Percentiles rank a stretch among this genome's conserved stretches.
These are phyloP conservation scores for Scheffersomyces quercinus DNA, from an alignment of 1,139 yeast species.

Conservation along the genomic window DNA sequence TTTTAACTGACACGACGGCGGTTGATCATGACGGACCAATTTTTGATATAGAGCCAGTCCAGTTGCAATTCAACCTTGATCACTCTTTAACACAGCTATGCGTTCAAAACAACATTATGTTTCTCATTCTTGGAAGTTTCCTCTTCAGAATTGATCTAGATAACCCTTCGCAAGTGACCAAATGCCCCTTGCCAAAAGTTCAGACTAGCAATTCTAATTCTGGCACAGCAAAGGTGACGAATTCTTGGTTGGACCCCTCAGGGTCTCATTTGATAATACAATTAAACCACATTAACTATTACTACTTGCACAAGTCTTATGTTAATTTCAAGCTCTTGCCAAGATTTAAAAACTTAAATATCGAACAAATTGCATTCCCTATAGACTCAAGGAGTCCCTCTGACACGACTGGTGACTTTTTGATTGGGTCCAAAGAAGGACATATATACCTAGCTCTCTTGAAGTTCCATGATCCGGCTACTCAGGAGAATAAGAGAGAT, in stretches of 20 bases:
- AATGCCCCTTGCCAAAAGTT: conserved; percentile 12
- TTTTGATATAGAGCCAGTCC: conserved; percentile 43
- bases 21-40: conserved; percentile 9
- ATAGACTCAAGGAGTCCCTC: conserved; percentile 31
- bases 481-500: conserved; percentile 35
- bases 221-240: conserved; percentile 20
- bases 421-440: conserved; percentile 33
- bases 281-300: conserved; percentile 24
- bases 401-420: conserved; percentile 27
- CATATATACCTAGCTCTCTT: conserved; percentile 27
- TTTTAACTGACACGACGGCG: not conserved
- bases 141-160: conserved; percentile 37
- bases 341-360: conserved; percentile 29
- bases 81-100: conserved; percentile 21
- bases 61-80: conserved; percentile 40
- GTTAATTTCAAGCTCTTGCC: conserved; percentile 34
- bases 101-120: conserved; percentile 34
- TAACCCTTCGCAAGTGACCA: conserved; percentile 37
- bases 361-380: conserved; percentile 25
- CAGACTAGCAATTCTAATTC: not conserved
- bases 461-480: conserved; percentile 21
- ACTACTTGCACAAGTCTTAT: conserved; percentile 34
- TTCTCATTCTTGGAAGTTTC: conserved; percentile 21
- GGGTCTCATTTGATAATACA: conserved; percentile 39
- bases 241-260: conserved; percentile 42